Conservation (phyloP, 202 grass and related monocot species). For the Digitaria exilis region DNA sequence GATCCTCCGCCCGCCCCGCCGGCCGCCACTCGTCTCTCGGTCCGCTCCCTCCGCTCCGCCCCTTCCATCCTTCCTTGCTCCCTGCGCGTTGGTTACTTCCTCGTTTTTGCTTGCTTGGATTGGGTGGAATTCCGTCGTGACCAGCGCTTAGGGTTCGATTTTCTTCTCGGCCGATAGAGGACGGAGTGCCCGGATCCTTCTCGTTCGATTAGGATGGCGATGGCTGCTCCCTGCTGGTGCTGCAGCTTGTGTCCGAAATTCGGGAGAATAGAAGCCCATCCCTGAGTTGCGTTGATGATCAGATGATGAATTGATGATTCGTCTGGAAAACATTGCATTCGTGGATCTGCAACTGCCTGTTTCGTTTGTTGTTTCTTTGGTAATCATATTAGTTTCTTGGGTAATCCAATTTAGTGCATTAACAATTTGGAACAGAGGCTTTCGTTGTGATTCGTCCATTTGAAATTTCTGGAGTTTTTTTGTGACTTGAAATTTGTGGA, state of each 20-base stretch:
- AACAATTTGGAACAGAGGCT: background rate
- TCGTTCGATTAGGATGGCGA: background rate
- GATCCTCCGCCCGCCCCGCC: background rate
- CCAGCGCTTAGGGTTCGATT: background rate
- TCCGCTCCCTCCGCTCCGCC: background rate
- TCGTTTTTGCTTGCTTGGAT: slow-evolving; percentile 4
- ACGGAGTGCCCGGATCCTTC: background rate
- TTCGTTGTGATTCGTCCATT: background rate
- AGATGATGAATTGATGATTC: background rate
- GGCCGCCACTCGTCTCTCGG: background rate
- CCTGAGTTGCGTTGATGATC: background rate
- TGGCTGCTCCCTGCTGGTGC: background rate
- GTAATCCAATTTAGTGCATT: too few relatives aligned
- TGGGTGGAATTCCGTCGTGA: background rate
- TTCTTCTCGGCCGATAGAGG: too few relatives aligned
- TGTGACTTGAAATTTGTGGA: too few relatives aligned
- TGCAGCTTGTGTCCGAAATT: background rate
- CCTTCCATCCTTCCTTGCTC: too few relatives aligned
- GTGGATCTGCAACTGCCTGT: background rate
- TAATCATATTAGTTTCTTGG: too few relatives aligned
- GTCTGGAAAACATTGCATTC: background rate
- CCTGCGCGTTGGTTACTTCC: background rate
- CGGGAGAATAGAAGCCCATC: background rate
- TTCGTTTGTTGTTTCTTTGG: background rate
- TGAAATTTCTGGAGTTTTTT: background rate